These are phyloP conservation scores for Phytomonas serpens DNA, from an alignment of 208 protist genomes.

Conservation along the genomic window DNA sequence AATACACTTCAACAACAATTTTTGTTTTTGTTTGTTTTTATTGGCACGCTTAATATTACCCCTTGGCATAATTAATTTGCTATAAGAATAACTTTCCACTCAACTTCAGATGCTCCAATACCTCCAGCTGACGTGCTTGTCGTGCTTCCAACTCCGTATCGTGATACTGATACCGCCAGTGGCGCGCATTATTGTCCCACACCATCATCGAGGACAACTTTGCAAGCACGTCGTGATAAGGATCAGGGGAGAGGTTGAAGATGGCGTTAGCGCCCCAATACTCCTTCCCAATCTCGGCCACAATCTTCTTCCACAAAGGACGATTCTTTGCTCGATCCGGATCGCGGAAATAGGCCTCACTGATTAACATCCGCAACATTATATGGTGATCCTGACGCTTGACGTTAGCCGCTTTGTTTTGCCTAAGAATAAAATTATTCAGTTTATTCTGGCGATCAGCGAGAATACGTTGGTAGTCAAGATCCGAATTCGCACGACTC, in stretches of 20 bases:
- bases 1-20: neutral
- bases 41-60: neutral
- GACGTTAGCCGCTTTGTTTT: constrained; percentile 33
- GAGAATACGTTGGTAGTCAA: constrained; percentile 47
- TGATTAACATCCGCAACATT: constrained; percentile 77
- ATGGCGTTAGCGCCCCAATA: constrained; percentile 73
- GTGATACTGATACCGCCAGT: constrained; percentile 63
- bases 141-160: constrained; percentile 42
- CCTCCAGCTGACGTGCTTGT: constrained; percentile 31
- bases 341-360: constrained; percentile 57
- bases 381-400: constrained; percentile 76
- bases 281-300: constrained; percentile 63
- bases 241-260: constrained; percentile 70
- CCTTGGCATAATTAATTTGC: constrained; percentile 1
- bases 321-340: constrained; percentile 42
- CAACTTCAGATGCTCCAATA: constrained; percentile 37
- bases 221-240: constrained; percentile 70
- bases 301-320: constrained; percentile 52
- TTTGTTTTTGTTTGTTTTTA: neutral
- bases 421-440: constrained; percentile 64
- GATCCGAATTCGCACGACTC: constrained; percentile 28
- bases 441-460: constrained; percentile 52
- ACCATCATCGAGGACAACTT: constrained; percentile 87
- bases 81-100: constrained; percentile 65
- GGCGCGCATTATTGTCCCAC: constrained; percentile 51